phyloP scores from a whole-genome alignment of 306 rosid species.

The Rosa persica region DNA sequence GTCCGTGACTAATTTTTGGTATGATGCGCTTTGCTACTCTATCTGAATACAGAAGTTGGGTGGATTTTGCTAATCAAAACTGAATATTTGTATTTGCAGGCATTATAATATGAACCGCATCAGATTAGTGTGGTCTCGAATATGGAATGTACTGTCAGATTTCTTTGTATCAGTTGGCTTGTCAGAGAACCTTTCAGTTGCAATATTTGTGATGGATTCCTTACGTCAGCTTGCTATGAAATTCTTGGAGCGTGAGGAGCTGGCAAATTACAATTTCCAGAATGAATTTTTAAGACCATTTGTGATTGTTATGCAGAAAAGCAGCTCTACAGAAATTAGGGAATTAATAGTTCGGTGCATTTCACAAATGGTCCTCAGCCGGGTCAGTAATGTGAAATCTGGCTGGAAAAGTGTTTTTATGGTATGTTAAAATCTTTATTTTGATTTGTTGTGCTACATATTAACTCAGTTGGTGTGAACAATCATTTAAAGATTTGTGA shows the following conservation, averaged over 20 bases:
- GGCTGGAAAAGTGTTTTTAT: constrained; percentile 99
- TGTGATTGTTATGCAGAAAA: constrained; percentile 95
- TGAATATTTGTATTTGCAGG: constrained; percentile 62
- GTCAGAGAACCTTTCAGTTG: constrained; percentile 95
- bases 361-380: constrained; percentile 99
- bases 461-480: background rate
- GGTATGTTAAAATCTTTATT: constrained; percentile 49
- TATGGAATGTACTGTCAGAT: constrained; percentile 97
- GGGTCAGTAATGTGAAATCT: constrained; percentile 94
- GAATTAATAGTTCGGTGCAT: constrained; percentile 94
- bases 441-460: background rate
- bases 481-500: background rate
- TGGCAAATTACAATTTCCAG: constrained; percentile 97
- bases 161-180: constrained; percentile 97
- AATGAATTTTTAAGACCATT: constrained; percentile 97
- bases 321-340: constrained; percentile 84
- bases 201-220: constrained; percentile 98
- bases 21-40: constrained; percentile 12
- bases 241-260: constrained; percentile 97
- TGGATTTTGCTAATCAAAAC: constrained; percentile 19
- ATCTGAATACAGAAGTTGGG: constrained; percentile 9
- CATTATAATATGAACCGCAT: constrained; percentile 99
- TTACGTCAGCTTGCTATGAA: constrained; percentile 98
- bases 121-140: constrained; percentile 98
- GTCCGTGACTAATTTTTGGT: constrained; percentile 16